Base-by-base conservation (phyloP, 2,329 filamentous ascomycete genomes). In the Xylariaceae sp. region DNA sequence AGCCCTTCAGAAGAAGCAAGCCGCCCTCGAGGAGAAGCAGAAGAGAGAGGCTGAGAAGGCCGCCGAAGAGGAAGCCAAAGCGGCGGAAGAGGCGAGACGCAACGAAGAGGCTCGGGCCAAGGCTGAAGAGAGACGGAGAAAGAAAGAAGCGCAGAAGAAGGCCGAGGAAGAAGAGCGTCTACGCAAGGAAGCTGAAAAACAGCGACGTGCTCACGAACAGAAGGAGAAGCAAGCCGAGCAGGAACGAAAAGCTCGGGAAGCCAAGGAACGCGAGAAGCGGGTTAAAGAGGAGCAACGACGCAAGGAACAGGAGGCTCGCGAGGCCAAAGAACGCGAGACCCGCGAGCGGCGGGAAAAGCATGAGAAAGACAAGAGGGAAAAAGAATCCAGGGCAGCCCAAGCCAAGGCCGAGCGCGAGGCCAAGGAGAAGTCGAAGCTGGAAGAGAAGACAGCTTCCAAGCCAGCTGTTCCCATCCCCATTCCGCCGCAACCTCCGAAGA, bases 51-150 rank as follows among this genome's bases (percentile, higher is more conserved):
- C 90, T 5, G 90, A 95, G 63, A 91, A 88, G 66, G 88, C 87
- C 12, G 89, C 86, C 3, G 88, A 95, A 65, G 90, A 95, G 64
- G 85, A 85, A 33, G 84, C 86, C 38, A 76, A 79, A 36, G 80
- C 84, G 55, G 86, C 82, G 39, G 81, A 85, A 4, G 91, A 96
- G 63, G 82, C 85, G 61, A 85, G 85, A 65, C 87, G 84, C 58
- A 73, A 80, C 17, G 88, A 94, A 60, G 90, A 97, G 67, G 84
- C 88, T 61, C 83, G 82, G 56, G 77, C 77, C 55, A 93, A 84
- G 68, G 84, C 85, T 35, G 93, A 98, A 62, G 92, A 97, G 69
- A 92, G 91, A 66, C 82, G 88, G 37, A 89, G 83, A 71, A 95
- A 94, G 70, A 88, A 85, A 59, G 93, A 98, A 62, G 86, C 88